These are phyloP conservation scores for Oxalis stricta DNA, from an alignment of 441 rosid genomes.

Conservation along the genomic window DNA sequence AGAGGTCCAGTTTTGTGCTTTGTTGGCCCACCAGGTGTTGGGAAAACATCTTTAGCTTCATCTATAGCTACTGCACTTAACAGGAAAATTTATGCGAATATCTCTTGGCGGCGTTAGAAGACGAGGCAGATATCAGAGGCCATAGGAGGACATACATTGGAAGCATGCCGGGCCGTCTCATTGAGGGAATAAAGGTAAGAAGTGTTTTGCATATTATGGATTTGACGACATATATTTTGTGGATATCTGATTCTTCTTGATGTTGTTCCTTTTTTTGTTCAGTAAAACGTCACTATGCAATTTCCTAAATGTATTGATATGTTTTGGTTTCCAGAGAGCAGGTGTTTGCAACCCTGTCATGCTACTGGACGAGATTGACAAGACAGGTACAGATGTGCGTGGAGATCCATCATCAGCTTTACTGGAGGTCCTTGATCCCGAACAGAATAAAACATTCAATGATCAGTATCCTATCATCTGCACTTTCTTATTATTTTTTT, in stretches of 20 bases:
- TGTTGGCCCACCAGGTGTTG: constrained; percentile 98
- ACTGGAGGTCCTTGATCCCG: constrained; percentile 96
- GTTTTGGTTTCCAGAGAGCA: no score
- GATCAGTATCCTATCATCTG: no score
- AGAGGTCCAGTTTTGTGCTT: no score
- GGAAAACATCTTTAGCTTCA: constrained; percentile 93
- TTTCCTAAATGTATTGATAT: no score
- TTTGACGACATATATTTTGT: no score
- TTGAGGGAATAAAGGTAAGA: no score
- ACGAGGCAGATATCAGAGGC: constrained; percentile 97
- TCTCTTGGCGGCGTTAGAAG: constrained; percentile 94
- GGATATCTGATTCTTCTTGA: no score
- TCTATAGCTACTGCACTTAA: constrained; percentile 91
- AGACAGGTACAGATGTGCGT: constrained; percentile 37
- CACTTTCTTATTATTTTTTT: no score
- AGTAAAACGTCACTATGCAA: no score
- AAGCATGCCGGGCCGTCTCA: constrained; percentile 98
- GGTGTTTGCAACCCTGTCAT: constrained; percentile 99
- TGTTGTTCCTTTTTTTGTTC: no score
- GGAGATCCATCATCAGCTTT: constrained; percentile 96
- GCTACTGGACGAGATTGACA: constrained; percentile 94
- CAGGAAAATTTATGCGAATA: constrained; percentile 75
- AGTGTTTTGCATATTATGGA: no score
- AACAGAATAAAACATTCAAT: constrained; percentile 86
- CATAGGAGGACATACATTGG: constrained; percentile 92